Evolutionary conservation across 2,329 filamentous ascomycete species (phyloP).

Genomic region (Fusarium cyanostomum): DNA sequence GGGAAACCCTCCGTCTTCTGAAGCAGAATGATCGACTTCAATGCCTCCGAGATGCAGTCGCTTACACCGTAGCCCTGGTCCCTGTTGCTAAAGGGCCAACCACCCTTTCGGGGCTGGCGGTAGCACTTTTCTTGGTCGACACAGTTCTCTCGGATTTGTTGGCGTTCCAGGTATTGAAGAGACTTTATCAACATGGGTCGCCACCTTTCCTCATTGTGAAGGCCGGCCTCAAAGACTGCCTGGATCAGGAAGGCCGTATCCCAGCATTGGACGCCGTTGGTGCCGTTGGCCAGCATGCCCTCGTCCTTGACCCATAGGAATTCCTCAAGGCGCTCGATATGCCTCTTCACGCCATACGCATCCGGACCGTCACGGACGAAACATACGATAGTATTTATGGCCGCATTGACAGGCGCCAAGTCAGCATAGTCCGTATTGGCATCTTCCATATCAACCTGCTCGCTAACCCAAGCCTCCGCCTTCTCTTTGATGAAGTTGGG

Average conservation of each 20-base stretch:
- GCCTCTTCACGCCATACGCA: conserved; percentile 74
- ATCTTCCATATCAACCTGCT: conserved; percentile 89
- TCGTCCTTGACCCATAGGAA: conserved; percentile 92
- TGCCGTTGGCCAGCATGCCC: conserved; percentile 94
- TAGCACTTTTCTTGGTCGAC: conserved; percentile 83
- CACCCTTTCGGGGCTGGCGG: conserved; percentile 89
- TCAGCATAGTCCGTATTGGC: conserved; percentile 89
- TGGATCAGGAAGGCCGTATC: conserved; percentile 93
- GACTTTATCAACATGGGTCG: conserved; percentile 84
- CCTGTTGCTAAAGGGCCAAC: conserved; percentile 94
- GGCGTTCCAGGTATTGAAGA: conserved; percentile 84
- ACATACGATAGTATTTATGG: conserved; percentile 89
- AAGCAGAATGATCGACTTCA: conserved; percentile 86
- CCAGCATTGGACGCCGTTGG: conserved; percentile 98
- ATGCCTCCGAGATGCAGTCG: conserved; percentile 90
- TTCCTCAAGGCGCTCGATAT: conserved; percentile 84
- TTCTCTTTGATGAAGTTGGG: conserved; percentile 70
- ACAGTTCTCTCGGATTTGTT: conserved; percentile 89
- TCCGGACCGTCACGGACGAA: conserved; percentile 86
- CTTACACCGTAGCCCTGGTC: conserved; percentile 95
- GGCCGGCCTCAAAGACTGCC: conserved; percentile 79
- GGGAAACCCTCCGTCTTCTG: conserved; percentile 83
- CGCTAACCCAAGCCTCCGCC: conserved; percentile 83
- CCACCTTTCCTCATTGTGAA: conserved; percentile 81
- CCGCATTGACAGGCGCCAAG: conserved; percentile 87